These are phyloP conservation scores for Dactylellina drechsleri DNA, from an alignment of 2,329 filamentous ascomycete genomes.

Conservation along the genomic window DNA sequence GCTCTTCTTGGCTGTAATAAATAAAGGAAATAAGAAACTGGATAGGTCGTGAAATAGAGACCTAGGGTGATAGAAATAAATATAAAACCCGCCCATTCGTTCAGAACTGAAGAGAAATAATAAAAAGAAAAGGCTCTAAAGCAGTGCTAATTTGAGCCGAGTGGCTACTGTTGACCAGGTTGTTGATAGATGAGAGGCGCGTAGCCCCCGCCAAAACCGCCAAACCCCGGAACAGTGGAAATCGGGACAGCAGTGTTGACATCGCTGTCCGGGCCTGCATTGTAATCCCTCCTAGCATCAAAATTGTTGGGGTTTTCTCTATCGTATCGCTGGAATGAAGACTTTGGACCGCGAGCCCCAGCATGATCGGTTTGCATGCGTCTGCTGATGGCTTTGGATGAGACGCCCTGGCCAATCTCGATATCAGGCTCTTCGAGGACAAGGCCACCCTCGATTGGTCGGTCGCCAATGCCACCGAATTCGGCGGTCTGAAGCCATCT, in stretches of 20 bases:
- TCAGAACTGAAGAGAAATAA: not conserved
- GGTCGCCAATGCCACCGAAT: constrained; percentile 89
- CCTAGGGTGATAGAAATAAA: not conserved
- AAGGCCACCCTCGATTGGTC: constrained; percentile 80
- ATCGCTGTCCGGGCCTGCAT: constrained; percentile 43
- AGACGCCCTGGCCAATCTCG: constrained; percentile 96
- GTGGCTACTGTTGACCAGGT: constrained; percentile 39
- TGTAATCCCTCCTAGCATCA: constrained; percentile 40
- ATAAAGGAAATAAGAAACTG: not conserved
- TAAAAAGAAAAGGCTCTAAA: constrained; percentile 2
- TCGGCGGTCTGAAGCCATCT: constrained; percentile 98
- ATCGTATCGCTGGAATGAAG: constrained; percentile 58
- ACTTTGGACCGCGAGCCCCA: constrained; percentile 73
- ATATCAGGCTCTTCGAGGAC: constrained; percentile 98
- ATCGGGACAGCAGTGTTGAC: constrained; percentile 32
- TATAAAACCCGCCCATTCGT: not conserved
- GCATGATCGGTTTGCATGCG: constrained; percentile 72
- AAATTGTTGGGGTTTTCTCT: constrained; percentile 45
- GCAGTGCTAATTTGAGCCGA: not conserved
- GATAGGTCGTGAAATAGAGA: not conserved
- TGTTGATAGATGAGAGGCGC: constrained; percentile 51
- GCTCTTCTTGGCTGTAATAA: constrained; percentile 8
- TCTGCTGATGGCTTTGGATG: constrained; percentile 78
- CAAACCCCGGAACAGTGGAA: constrained; percentile 40
- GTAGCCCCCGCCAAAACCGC: constrained; percentile 38